A percentile compares a stretch with the other conserved stretches of the same genome.
These are phyloP conservation scores for Yamadazyma diddensiae DNA, from an alignment of 1,139 yeast genomes.

Conservation along the genomic window DNA sequence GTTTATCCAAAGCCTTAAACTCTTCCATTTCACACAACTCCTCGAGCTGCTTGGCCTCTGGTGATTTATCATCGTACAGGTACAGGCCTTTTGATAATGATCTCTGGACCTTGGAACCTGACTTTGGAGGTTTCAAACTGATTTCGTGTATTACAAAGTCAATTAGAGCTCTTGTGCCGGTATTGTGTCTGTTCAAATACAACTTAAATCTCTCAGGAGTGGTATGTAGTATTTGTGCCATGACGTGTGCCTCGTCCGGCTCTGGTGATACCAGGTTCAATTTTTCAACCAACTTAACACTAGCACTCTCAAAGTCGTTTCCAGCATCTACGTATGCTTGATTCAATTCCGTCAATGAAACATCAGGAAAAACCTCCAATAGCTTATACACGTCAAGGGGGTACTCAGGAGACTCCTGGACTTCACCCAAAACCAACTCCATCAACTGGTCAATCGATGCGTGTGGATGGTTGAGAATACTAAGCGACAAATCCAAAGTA, in stretches of 20 bases:
- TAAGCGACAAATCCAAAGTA: slow-evolving; percentile 2
- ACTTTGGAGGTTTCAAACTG: slow-evolving; percentile 1
- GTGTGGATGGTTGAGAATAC: slow-evolving; percentile 2
- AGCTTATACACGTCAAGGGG: slow-evolving; percentile 11
- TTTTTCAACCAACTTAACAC: background rate
- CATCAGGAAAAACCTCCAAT: slow-evolving; percentile 11
- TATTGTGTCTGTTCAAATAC: too few relatives aligned
- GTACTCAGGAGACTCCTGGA: slow-evolving; percentile 4
- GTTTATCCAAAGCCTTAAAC: slow-evolving; percentile 21
- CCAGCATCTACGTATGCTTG: slow-evolving; percentile 1
- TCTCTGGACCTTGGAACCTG: slow-evolving; percentile 19
- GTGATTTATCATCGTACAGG: slow-evolving; percentile 13
- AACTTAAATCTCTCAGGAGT: too few relatives aligned
- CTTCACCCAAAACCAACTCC: slow-evolving; percentile 6
- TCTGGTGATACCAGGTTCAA: background rate
- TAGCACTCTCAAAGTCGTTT: background rate
- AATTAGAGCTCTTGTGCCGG: slow-evolving; percentile 23
- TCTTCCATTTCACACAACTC: slow-evolving; percentile 20
- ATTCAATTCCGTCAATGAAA: slow-evolving; percentile 3
- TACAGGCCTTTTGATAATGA: too few relatives aligned
- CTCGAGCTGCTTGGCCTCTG: slow-evolving; percentile 18
- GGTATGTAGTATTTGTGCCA: too few relatives aligned
- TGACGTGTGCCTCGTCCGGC: too few relatives aligned
- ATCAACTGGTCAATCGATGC: slow-evolving; percentile 6
- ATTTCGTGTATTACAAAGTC: slow-evolving; percentile 24